Conservation (phyloP, 1,284 basidiomycete genomes). For the Fomitopsis schrenkii region DNA sequence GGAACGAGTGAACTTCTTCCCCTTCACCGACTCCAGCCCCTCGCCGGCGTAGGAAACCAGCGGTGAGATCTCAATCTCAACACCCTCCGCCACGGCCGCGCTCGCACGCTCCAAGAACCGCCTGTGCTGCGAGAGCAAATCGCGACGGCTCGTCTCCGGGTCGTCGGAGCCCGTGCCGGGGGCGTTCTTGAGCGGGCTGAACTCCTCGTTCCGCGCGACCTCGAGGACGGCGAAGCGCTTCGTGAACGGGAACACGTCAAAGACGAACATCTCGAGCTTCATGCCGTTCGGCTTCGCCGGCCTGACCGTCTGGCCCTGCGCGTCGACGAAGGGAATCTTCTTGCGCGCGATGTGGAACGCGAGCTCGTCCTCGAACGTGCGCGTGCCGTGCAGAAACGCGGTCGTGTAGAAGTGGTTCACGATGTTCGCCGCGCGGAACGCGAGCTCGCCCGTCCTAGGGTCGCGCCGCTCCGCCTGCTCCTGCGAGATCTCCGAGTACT, state of each 20-base stretch:
- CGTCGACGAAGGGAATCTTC: slow-evolving; percentile 88
- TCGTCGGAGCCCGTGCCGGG: slow-evolving; percentile 93
- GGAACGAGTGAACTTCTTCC: slow-evolving; percentile 69
- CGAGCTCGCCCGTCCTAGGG: slow-evolving; percentile 66
- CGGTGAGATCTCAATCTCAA: slow-evolving; percentile 92
- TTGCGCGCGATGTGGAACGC: slow-evolving; percentile 98
- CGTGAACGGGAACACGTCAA: slow-evolving; percentile 97
- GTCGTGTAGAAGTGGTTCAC: slow-evolving; percentile 98
- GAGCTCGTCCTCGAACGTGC: slow-evolving; percentile 84
- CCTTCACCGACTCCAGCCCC: slow-evolving; percentile 78
- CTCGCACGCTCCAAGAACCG: slow-evolving; percentile 83
- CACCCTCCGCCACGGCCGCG: slow-evolving; percentile 61
- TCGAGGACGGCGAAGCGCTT: slow-evolving; percentile 85
- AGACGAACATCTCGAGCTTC: slow-evolving; percentile 99
- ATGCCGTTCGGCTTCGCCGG: slow-evolving; percentile 94
- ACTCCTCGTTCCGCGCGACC: slow-evolving; percentile 87
- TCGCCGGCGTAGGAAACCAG: slow-evolving; percentile 90
- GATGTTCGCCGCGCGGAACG: slow-evolving; percentile 96
- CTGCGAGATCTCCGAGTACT: slow-evolving; percentile 94
- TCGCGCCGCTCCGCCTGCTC: slow-evolving; percentile 83
- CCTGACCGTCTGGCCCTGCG: slow-evolving; percentile 65
- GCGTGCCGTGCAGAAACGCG: slow-evolving; percentile 77
- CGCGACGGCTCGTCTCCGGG: slow-evolving; percentile 85
- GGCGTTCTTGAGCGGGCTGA: slow-evolving; percentile 97
- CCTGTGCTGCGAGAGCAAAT: slow-evolving; percentile 88